A percentile compares a stretch with the other conserved stretches of the same genome.
phyloP scores from a whole-genome alignment of 2,329 filamentous ascomycete genomes.

The Colletotrichum coccodes region DNA sequence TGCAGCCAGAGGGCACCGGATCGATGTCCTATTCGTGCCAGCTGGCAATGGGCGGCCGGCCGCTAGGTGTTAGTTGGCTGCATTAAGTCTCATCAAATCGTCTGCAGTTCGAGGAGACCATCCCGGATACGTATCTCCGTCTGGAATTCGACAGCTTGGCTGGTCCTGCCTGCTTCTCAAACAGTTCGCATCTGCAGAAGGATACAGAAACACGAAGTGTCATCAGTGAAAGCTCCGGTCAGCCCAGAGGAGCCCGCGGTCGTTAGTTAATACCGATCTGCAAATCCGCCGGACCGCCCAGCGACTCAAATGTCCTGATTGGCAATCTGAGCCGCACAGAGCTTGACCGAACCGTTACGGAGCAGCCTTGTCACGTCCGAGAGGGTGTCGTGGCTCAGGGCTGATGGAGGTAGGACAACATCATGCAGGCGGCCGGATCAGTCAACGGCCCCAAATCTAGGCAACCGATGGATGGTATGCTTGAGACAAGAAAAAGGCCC shows the following conservation, averaged over 20 bases:
- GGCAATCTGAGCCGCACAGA: constrained; percentile 10
- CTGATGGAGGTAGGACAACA: constrained; percentile 36
- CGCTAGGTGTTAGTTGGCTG: background rate
- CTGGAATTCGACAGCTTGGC: background rate
- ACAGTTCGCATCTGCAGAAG: background rate
- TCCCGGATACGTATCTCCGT: no score
- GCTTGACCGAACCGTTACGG: constrained; percentile 18
- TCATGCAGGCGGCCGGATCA: constrained; percentile 40
- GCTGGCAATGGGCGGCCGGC: constrained; percentile 13
- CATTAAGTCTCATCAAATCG: background rate
- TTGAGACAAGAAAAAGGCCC: background rate
- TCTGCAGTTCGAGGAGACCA: no score
- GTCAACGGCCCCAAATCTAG: constrained; percentile 32
- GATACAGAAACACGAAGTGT: background rate
- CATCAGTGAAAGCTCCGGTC: background rate
- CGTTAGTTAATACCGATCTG: background rate
- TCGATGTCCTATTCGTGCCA: constrained; percentile 14
- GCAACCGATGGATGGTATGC: background rate
- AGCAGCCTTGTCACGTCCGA: background rate
- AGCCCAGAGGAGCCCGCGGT: background rate
- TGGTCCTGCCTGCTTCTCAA: background rate
- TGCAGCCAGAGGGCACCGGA: background rate
- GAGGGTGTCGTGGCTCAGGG: constrained; percentile 12
- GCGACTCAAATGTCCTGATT: background rate
- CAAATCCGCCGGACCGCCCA: background rate